Percentiles rank a stretch among this genome's conserved stretches.
These are phyloP conservation scores for Flammula alnicola DNA, from an alignment of 1,284 basidiomycete species.

Conservation along the genomic window DNA sequence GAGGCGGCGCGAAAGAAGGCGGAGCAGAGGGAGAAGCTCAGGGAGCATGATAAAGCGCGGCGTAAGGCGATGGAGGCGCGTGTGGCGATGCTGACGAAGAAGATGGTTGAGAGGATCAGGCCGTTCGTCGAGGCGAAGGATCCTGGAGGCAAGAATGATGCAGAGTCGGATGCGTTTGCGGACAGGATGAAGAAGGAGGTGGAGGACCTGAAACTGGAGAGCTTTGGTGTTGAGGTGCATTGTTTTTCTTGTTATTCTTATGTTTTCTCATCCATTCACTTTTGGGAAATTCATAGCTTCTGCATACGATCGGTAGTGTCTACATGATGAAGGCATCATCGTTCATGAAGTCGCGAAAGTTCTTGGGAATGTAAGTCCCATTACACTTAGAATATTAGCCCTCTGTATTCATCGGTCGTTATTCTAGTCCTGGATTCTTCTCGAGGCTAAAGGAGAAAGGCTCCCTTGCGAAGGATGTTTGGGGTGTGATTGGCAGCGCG, in stretches of 20 bases:
- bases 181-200: slow-evolving; percentile 84
- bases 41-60: slow-evolving; percentile 80
- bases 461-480: slow-evolving; percentile 89
- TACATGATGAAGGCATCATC: slow-evolving; percentile 95
- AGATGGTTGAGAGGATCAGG: slow-evolving; percentile 83
- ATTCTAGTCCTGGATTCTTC: slow-evolving; percentile 87
- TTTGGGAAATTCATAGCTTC: slow-evolving; percentile 49
- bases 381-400: not conserved
- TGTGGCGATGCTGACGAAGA: slow-evolving; percentile 71
- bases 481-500: slow-evolving; percentile 93
- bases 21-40: slow-evolving; percentile 85
- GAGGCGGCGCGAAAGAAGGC: slow-evolving; percentile 68
- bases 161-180: slow-evolving; percentile 82
- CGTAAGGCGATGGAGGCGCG: slow-evolving; percentile 81
- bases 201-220: slow-evolving; percentile 97
- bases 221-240: slow-evolving; percentile 93
- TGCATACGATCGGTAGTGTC: slow-evolving; percentile 87
- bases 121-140: slow-evolving; percentile 89
- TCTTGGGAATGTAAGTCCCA: slow-evolving; percentile 79
- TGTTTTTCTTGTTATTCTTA: slow-evolving; percentile 8
- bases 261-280: slow-evolving; percentile 5
- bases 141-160: slow-evolving; percentile 86
- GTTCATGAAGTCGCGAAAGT: slow-evolving; percentile 90
- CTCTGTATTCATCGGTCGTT: slow-evolving; percentile 1
- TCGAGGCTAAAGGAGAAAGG: slow-evolving; percentile 96